These are phyloP conservation scores for Leccinum rimulosum DNA, from an alignment of 768 basidiomycete genomes.

Conservation along the genomic window DNA sequence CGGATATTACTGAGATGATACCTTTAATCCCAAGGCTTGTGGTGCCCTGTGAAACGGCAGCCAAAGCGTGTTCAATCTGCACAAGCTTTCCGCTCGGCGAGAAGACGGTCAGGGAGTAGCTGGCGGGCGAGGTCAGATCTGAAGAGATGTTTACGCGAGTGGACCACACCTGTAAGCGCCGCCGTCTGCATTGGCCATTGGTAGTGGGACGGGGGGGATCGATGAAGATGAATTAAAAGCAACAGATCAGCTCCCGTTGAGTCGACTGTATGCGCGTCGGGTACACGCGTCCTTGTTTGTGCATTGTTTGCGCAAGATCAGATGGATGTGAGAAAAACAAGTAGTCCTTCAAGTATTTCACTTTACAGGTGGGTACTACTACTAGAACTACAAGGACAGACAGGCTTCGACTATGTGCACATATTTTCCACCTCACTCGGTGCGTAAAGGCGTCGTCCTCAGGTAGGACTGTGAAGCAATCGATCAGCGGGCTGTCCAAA, in stretches of 20 bases:
- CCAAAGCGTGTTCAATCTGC: slow-evolving; percentile 99
- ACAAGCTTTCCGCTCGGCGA: slow-evolving; percentile 98
- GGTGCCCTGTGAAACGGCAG: slow-evolving; percentile 92
- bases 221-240: slow-evolving; percentile 19
- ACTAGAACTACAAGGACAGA: neutral
- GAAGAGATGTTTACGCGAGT: slow-evolving; percentile 17
- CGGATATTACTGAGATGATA: slow-evolving; percentile 38
- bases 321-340: slow-evolving; percentile 20
- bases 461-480: slow-evolving; percentile 55
- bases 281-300: slow-evolving; percentile 30
- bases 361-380: neutral
- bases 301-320: slow-evolving; percentile 20
- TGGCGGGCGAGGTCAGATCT: slow-evolving; percentile 34
- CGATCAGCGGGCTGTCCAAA: neutral
- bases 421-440: slow-evolving; percentile 13
- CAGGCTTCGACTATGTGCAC: neutral
- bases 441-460: slow-evolving; percentile 64
- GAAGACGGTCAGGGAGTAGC: slow-evolving; percentile 99
- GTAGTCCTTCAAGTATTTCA: neutral
- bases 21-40: slow-evolving; percentile 99
- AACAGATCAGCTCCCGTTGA: slow-evolving; percentile 12
- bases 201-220: slow-evolving; percentile 17
- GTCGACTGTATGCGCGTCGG: slow-evolving; percentile 26
- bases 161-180: slow-evolving; percentile 67
- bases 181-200: slow-evolving; percentile 80